Evolutionary conservation across 2,329 filamentous ascomycete genomes (phyloP).

Genomic region (Scopulariopsis brevicaulis): DNA sequence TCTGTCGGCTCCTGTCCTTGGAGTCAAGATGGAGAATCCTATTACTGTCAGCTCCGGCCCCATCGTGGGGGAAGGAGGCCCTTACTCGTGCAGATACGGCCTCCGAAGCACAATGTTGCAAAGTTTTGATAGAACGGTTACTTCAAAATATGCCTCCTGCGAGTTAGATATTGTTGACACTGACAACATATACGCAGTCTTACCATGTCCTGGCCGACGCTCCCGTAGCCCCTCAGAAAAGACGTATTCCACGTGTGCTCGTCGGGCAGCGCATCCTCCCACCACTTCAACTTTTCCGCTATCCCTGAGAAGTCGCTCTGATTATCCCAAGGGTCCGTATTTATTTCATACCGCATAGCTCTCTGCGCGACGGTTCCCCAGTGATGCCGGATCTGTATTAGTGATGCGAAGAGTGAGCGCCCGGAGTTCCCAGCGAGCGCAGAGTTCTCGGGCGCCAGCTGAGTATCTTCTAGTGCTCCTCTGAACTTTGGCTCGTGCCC

Average conservation of each 20-base stretch:
- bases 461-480: constrained; percentile 40
- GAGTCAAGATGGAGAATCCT: background rate
- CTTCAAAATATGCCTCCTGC: constrained; percentile 37
- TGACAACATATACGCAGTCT: constrained; percentile 6
- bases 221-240: constrained; percentile 31
- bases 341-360: constrained; percentile 31
- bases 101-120: constrained; percentile 45
- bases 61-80: background rate
- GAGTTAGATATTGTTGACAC: constrained; percentile 1
- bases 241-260: constrained; percentile 34
- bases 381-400: constrained; percentile 42
- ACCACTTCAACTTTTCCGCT: constrained; percentile 28
- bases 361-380: constrained; percentile 41
- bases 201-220: constrained; percentile 37
- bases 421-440: constrained; percentile 26
- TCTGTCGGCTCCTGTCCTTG: background rate
- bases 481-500: constrained; percentile 35
- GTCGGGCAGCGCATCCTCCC: constrained; percentile 34
- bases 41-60: background rate
- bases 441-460: constrained; percentile 34
- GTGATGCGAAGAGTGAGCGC: constrained; percentile 40
- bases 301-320: constrained; percentile 35
- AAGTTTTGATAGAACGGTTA: constrained; percentile 42
- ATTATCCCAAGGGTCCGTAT: constrained; percentile 31
- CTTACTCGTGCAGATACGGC: constrained; percentile 38